Evolutionary conservation across 1,284 basidiomycete genomes (phyloP), one percentile per base, ranked within the genome.

Genomic region (Marasmius tenuissimus): DNA sequence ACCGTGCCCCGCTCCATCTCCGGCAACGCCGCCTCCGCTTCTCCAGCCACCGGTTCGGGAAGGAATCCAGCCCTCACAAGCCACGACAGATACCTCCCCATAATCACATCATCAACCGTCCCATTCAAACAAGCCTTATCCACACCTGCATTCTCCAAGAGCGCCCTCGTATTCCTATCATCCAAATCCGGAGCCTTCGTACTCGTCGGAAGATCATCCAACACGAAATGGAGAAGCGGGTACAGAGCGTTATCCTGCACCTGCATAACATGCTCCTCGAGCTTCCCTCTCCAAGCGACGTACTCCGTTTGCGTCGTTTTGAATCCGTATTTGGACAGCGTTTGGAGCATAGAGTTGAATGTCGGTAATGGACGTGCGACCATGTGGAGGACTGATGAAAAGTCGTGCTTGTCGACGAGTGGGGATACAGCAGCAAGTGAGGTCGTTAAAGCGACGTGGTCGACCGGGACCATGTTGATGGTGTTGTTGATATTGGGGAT

Each of bases 401-500:
- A 47, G 16, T 47, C 45, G 45, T 55, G 51, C 27, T 54, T 60
- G n/a, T 77, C 69, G 1, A 78, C 75, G 20, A 83, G 80, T 60
- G 82, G 87, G 6, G 78, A 79, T 58, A 86, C 73, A 9, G 90
- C 86, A 1, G 95, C 92, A 18, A 93, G 80, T 0, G 92, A 79
- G 4, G 88, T 88, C 69, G 93, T 91, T 2, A 88, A 84, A 1
- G 97, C 96, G 64, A 99, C 97, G 72, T 97, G 94, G 76, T 99
- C 93, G 34, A 99, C 97, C 0, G 97, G 97, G 18, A 96, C 93
- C 93, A 98, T 97, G 78, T 99, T 99, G 72, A 99, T 85, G 3
- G 93, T 92, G 78, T 99, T 99, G 82, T 98, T 95, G 76, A 99
- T 98, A 73, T 99, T 94, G 1, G 97, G 97, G 2, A 96, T 89